These are phyloP conservation scores for Pythium dissimile DNA, from an alignment of 352 stramenopile genomes.

Conservation along the genomic window DNA sequence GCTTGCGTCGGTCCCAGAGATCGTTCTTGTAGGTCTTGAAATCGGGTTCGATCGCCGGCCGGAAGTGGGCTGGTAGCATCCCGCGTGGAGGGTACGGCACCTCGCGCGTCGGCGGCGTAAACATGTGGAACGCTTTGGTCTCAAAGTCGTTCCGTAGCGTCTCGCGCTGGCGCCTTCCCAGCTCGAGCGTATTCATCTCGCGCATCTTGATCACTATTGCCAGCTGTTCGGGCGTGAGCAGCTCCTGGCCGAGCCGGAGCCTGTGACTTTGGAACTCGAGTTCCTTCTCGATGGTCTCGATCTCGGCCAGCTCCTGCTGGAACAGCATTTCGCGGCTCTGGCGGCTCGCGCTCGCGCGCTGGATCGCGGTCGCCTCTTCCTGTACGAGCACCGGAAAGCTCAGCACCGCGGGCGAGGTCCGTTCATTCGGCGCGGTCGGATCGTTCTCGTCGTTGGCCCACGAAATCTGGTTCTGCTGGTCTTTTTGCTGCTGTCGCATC, in stretches of 20 bases:
- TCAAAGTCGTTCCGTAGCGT: slow-evolving; percentile 36
- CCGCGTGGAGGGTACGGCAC: slow-evolving; percentile 28
- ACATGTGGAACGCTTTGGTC: slow-evolving; percentile 32
- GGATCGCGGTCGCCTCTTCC: slow-evolving; percentile 42
- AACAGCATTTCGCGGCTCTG: slow-evolving; percentile 84
- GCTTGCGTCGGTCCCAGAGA: slow-evolving; percentile 71
- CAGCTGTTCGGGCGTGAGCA: slow-evolving; percentile 53
- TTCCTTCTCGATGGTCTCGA: slow-evolving; percentile 70
- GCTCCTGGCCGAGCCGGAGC: slow-evolving; percentile 50
- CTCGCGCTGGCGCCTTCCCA: slow-evolving; percentile 36
- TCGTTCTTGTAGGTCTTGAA: slow-evolving; percentile 90
- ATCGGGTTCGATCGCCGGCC: slow-evolving; percentile 35
- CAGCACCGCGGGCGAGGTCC: slow-evolving; percentile 24
- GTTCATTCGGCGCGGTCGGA: slow-evolving; percentile 4
- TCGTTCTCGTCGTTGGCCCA: slow-evolving; percentile 5
- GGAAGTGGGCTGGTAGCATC: slow-evolving; percentile 42
- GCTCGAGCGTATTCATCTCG: slow-evolving; percentile 27
- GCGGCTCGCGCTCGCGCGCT: slow-evolving; percentile 36
- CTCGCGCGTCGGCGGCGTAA: slow-evolving; percentile 23
- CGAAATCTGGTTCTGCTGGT: slow-evolving; percentile 55
- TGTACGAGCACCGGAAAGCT: slow-evolving; percentile 51
- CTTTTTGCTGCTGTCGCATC: slow-evolving; percentile 57
- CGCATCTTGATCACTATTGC: slow-evolving; percentile 48
- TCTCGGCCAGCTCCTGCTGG: slow-evolving; percentile 72
- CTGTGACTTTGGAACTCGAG: slow-evolving; percentile 85